A percentile compares a stretch with the other conserved stretches of the same genome.
These are phyloP conservation scores for Pelargonium fulgidum DNA, from an alignment of 441 rosid genomes.

Conservation along the genomic window DNA sequence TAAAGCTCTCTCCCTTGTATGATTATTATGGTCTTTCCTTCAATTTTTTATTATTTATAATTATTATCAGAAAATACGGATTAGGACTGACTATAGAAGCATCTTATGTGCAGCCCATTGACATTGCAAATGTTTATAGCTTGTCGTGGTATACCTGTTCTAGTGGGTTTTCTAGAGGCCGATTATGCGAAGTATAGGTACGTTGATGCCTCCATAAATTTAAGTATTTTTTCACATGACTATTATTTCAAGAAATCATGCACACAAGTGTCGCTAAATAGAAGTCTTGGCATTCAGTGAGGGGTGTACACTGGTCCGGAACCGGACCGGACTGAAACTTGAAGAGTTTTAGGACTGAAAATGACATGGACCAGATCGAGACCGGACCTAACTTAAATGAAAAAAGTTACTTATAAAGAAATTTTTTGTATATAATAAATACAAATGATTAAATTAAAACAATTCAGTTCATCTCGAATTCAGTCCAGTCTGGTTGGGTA, in stretches of 20 bases:
- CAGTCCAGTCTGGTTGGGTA: too few species aligned
- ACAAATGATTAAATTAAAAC: too few species aligned
- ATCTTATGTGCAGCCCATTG: constrained; percentile 56
- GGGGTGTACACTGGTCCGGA: too few species aligned
- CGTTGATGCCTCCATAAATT: constrained; percentile 11
- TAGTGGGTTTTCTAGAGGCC: constrained; percentile 92
- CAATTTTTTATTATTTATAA: not conserved
- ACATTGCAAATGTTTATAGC: constrained; percentile 98
- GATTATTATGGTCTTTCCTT: constrained; percentile 11
- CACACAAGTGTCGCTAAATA: not conserved
- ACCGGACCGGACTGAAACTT: too few species aligned
- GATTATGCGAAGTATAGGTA: constrained; percentile 95
- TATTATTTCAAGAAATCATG: constrained; percentile 1
- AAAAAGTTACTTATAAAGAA: too few species aligned
- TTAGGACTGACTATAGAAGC: constrained; percentile 24
- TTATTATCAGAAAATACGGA: constrained; percentile 14
- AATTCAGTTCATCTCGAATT: too few species aligned
- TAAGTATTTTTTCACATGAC: not conserved
- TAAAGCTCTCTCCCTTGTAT: constrained; percentile 18
- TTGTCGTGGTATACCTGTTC: constrained; percentile 85
- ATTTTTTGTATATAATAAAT: too few species aligned
- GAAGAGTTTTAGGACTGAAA: too few species aligned
- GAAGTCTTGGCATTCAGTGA: not conserved
- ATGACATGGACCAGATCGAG: too few species aligned
- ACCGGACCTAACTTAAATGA: too few species aligned